These are phyloP conservation scores for Pezicula rhizophila DNA, from an alignment of 2,329 filamentous ascomycete species.

Conservation along the genomic window DNA sequence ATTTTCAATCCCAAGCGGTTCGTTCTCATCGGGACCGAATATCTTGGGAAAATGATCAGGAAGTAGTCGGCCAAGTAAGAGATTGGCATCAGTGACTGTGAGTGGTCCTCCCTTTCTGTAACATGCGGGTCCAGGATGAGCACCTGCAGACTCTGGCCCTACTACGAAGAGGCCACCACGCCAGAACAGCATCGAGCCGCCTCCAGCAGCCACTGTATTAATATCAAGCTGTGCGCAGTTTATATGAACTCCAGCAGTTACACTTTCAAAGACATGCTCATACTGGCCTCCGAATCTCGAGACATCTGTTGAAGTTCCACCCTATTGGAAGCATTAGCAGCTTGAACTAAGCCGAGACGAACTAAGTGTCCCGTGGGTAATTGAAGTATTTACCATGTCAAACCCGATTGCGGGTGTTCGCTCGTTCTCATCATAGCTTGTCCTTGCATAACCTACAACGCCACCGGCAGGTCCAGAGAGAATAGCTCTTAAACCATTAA, in stretches of 20 bases:
- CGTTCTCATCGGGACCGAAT: slow-evolving; percentile 81
- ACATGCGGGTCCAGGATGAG: slow-evolving; percentile 83
- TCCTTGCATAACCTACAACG: slow-evolving; percentile 62
- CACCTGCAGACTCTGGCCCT: slow-evolving; percentile 57
- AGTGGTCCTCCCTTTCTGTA: slow-evolving; percentile 84
- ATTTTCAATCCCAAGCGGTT: slow-evolving; percentile 68
- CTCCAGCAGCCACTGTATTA: slow-evolving; percentile 50
- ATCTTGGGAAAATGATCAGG: slow-evolving; percentile 93
- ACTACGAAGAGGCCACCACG: slow-evolving; percentile 67
- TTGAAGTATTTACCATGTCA: slow-evolving; percentile 44
- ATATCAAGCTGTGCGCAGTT: slow-evolving; percentile 77
- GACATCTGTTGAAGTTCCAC: slow-evolving; percentile 58
- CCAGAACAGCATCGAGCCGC: slow-evolving; percentile 53
- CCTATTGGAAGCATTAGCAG: too few relatives aligned
- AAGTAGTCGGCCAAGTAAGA: slow-evolving; percentile 74
- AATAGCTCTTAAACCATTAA: slow-evolving; percentile 58
- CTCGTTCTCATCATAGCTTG: slow-evolving; percentile 57
- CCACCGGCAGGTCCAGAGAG: slow-evolving; percentile 62
- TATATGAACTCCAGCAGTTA: slow-evolving; percentile 71
- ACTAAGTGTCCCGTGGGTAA: too few relatives aligned
- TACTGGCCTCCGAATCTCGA: slow-evolving; percentile 60
- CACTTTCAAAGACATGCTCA: slow-evolving; percentile 71
- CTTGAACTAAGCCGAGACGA: too few relatives aligned
- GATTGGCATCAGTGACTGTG: slow-evolving; percentile 86
- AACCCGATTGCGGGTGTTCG: slow-evolving; percentile 65